A percentile compares a stretch with the other conserved stretches of the same genome.
These are phyloP conservation scores for Colletotrichum camelliae DNA, from an alignment of 2,329 filamentous ascomycete genomes.

Conservation along the genomic window DNA sequence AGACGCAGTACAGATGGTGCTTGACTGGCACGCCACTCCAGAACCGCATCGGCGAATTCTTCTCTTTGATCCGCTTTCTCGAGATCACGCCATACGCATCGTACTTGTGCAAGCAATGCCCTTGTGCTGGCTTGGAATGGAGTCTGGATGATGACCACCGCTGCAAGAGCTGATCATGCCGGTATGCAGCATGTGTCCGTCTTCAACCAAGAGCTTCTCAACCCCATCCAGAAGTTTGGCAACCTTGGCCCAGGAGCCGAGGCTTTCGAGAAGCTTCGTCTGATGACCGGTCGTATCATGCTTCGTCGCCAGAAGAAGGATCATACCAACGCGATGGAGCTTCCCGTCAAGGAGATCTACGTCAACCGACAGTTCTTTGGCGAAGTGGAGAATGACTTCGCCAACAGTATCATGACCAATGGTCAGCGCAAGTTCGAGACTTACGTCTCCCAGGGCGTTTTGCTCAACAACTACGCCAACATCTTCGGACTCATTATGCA, in stretches of 20 bases:
- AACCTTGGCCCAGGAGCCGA: conserved; percentile 66
- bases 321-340: conserved; percentile 92
- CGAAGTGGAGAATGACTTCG: conserved; percentile 95
- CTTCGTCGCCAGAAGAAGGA: conserved; percentile 92
- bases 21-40: conserved; percentile 94
- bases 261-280: conserved; percentile 81
- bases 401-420: conserved; percentile 93
- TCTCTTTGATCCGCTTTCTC: conserved; percentile 91
- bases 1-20: conserved; percentile 92
- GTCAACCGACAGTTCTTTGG: conserved; percentile 97
- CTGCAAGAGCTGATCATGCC: conserved; percentile 68
- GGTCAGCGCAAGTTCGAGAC: conserved; percentile 90
- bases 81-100: conserved; percentile 88
- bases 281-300: conserved; percentile 95
- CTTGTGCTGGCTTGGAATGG: conserved; percentile 86
- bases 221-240: conserved; percentile 73
- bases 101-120: conserved; percentile 90
- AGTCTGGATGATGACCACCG: conserved; percentile 72
- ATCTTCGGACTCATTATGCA: conserved; percentile 99
- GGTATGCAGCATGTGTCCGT: conserved; percentile 58
- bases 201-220: conserved; percentile 94
- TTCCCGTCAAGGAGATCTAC: conserved; percentile 92
- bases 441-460: conserved; percentile 90
- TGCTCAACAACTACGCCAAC: conserved; percentile 98
- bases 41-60: conserved; percentile 96